These are phyloP conservation scores for Hygrophorus russula DNA, from an alignment of 768 basidiomycete species.

Conservation along the genomic window DNA sequence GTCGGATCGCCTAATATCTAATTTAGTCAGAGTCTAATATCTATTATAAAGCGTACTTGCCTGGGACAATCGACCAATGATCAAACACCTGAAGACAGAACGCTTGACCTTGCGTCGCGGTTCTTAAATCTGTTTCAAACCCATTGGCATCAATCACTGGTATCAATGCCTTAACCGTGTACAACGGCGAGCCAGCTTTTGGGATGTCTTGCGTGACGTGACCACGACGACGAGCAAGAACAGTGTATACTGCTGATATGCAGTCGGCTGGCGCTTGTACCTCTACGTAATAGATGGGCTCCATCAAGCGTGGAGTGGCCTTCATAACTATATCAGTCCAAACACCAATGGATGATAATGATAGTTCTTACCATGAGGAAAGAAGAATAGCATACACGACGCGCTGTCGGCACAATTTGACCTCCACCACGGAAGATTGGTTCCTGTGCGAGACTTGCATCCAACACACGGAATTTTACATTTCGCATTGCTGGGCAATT, in stretches of 20 bases:
- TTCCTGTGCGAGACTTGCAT: conserved; percentile 86
- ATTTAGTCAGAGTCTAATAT: conserved; percentile 10
- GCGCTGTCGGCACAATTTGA: conserved; percentile 97
- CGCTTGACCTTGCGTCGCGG: conserved; percentile 98
- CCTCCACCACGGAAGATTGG: conserved; percentile 97
- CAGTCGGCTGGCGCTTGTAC: conserved; percentile 99
- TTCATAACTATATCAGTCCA: conserved; percentile 17
- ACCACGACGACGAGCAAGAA: conserved; percentile 96
- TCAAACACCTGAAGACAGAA: conserved; percentile 97
- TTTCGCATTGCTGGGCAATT: conserved; percentile 78
- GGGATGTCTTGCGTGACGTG: conserved; percentile 98
- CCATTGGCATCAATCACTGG: conserved; percentile 98
- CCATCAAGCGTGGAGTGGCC: conserved; percentile 93
- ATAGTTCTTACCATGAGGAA: conserved; percentile 82
- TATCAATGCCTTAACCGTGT: conserved; percentile 96
- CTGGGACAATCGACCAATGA: conserved; percentile 98
- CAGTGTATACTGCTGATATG: conserved; percentile 96
- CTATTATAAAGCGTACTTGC: conserved; percentile 29
- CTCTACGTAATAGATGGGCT: conserved; percentile 97
- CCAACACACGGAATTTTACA: conserved; percentile 94
- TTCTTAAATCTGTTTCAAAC: conserved; percentile 95
- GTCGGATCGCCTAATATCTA: conserved; percentile 76
- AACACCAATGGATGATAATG: background rate
- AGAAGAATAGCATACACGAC: conserved; percentile 97
- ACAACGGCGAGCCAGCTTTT: conserved; percentile 94